Evolutionary conservation across 371 early-diverging fungal genomes (phyloP), one percentile per base, ranked within the genome.

Genomic region (Choanephora cucurbitarum): DNA sequence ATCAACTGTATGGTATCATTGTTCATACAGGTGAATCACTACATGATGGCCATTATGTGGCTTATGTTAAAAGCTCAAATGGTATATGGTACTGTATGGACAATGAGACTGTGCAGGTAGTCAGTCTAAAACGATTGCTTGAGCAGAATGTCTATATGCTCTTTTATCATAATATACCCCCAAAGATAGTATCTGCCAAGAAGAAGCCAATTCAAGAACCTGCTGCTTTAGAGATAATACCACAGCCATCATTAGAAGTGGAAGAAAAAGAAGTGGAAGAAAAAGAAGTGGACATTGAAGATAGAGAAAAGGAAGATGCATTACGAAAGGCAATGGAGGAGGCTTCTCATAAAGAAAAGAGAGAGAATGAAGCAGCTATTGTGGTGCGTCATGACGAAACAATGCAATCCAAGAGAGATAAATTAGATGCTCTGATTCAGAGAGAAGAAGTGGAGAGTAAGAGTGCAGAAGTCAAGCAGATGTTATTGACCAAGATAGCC

Each of bases 21-120:
- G 90, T 91, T 1, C 95, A 95, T 56, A 68, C 86, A 7, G 96
- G 96, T 6, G 66, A 81, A 19, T 79, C 88, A 0, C 75, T 80
- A 37, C 80, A 86, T 45, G 88, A 89, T 28, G 95, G 96, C 13
- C 93, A 91, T 65, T 94, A 91, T 72, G 87, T 82, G 57, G 80
- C 88, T 28, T 95, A 80, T 69, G 88, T 92, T 23, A 89, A 89
- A 64, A 80, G 85, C 8, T 75, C 92, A 1, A 85, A 87, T 51
- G 92, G 92, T n/a, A 67, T 82, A 10, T 92, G 91, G 92, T 90
- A 91, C 58, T 83, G 83, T 32, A 88, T 92, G 85, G 86, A 95
- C 59, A 93, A 93, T 63, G 81, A 84, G 32, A 66, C 57, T 49
- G 93, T 88, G 1, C 75, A 77, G 22, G 82, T 85, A 64, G 91